These are phyloP conservation scores for Lipomyces anomalus DNA, from an alignment of 805 yeast genomes.

Conservation along the genomic window DNA sequence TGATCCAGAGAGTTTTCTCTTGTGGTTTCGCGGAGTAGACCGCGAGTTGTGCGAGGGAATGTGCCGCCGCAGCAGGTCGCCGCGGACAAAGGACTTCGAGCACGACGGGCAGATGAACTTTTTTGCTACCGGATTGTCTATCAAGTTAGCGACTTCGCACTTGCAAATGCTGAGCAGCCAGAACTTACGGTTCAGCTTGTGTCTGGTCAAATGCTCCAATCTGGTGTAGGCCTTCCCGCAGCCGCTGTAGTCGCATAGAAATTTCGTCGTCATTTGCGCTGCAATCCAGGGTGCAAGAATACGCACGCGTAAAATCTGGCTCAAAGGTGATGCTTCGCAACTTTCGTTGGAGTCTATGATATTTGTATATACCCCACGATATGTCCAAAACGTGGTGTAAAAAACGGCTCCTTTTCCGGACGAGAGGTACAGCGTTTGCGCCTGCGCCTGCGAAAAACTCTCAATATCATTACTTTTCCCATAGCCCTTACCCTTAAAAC, in stretches of 20 bases:
- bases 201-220: slow-evolving; percentile 28
- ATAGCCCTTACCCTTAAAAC: too few relatives aligned
- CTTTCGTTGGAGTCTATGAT: too few relatives aligned
- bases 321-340: too few relatives aligned
- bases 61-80: slow-evolving; percentile 17
- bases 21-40: not conserved
- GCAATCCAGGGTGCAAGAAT: too few relatives aligned
- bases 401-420: too few relatives aligned
- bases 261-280: not conserved
- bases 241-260: slow-evolving; percentile 13
- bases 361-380: too few relatives aligned
- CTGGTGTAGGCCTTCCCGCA: slow-evolving; percentile 27
- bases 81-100: slow-evolving; percentile 19
- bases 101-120: slow-evolving; percentile 23
- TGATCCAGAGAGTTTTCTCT: too few relatives aligned
- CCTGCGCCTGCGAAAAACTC: too few relatives aligned
- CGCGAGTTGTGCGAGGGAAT: slow-evolving; percentile 10
- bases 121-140: slow-evolving; percentile 26
- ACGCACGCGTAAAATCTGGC: too few relatives aligned
- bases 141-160: slow-evolving; percentile 20
- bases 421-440: too few relatives aligned
- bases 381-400: too few relatives aligned
- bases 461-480: too few relatives aligned
- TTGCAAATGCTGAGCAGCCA: not conserved
- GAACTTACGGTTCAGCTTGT: slow-evolving; percentile 26